Conservation (phyloP, 1,284 basidiomycete species). For the Chalciporus piperatoides region DNA sequence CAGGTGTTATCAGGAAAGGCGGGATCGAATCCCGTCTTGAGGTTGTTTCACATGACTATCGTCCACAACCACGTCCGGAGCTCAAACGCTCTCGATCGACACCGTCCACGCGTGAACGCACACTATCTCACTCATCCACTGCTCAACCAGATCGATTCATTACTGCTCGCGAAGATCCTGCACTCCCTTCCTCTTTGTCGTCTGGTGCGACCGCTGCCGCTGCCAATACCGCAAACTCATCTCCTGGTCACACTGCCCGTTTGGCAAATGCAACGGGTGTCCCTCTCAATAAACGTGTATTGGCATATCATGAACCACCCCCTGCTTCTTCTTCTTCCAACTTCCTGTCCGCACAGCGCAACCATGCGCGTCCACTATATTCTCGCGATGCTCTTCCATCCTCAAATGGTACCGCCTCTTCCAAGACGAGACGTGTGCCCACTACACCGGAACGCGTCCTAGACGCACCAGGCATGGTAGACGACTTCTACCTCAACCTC, state of each 20-base stretch:
- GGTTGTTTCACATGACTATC: conserved; percentile 61
- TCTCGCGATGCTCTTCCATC: conserved; percentile 59
- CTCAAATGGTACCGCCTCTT: conserved; percentile 57
- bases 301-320: conserved; percentile 76
- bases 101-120: conserved; percentile 43
- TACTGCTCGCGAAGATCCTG: conserved; percentile 56
- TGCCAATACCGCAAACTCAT: conserved; percentile 29
- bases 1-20: conserved; percentile 67
- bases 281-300: conserved; percentile 67
- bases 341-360: conserved; percentile 67
- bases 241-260: conserved; percentile 72
- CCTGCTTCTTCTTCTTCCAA: conserved; percentile 65
- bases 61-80: conserved; percentile 52
- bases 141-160: conserved; percentile 72
- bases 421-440: conserved; percentile 74
- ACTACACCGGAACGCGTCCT: conserved; percentile 87
- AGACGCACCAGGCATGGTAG: conserved; percentile 92
- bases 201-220: conserved; percentile 52
- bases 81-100: conserved; percentile 71
- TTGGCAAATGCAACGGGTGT: conserved; percentile 72
- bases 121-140: conserved; percentile 27
- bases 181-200: conserved; percentile 60
- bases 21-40: conserved; percentile 73
- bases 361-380: conserved; percentile 69
- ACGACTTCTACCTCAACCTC: conserved; percentile 98